Evolutionary conservation across 2,329 filamentous ascomycete species (phyloP).

Genomic region (Epichloe uncinata): DNA sequence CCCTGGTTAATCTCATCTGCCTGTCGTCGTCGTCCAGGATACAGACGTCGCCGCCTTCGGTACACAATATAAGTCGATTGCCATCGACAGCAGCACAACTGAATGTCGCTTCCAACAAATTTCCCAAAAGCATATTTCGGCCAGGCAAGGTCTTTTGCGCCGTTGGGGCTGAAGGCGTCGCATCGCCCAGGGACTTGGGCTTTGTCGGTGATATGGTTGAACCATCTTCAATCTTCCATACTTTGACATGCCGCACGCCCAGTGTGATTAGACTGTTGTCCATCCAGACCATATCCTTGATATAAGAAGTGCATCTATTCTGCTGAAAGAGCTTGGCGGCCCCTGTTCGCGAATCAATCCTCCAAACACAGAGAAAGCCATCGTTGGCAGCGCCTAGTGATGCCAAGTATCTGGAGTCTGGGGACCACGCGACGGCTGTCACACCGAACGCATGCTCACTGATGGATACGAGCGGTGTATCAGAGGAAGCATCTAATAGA

Average conservation of each 20-base stretch:
- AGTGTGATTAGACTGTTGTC: conserved; percentile 73
- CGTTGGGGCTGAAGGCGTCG: conserved; percentile 16
- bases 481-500: conserved; percentile 64
- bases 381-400: conserved; percentile 84
- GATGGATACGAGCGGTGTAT: conserved; percentile 71
- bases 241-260: conserved; percentile 82
- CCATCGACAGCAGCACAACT: conserved; percentile 65
- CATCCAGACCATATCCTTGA: conserved; percentile 85
- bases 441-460: conserved; percentile 87
- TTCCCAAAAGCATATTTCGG: conserved; percentile 74
- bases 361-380: conserved; percentile 88
- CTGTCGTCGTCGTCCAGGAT: conserved; percentile 65
- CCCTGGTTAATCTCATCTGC: conserved; percentile 54
- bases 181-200: conserved; percentile 37
- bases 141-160: conserved; percentile 58
- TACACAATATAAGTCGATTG: conserved; percentile 66
- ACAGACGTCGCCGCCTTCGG: conserved; percentile 82
- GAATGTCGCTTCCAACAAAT: conserved; percentile 73
- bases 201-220: conserved; percentile 49
- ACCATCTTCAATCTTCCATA: conserved; percentile 73
- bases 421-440: conserved; percentile 76
- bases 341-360: conserved; percentile 68
- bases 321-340: conserved; percentile 69
- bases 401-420: conserved; percentile 73
- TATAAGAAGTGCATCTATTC: conserved; percentile 78